These are phyloP conservation scores for Cucumis cinereus DNA, from an alignment of 306 rosid genomes.

Conservation along the genomic window DNA sequence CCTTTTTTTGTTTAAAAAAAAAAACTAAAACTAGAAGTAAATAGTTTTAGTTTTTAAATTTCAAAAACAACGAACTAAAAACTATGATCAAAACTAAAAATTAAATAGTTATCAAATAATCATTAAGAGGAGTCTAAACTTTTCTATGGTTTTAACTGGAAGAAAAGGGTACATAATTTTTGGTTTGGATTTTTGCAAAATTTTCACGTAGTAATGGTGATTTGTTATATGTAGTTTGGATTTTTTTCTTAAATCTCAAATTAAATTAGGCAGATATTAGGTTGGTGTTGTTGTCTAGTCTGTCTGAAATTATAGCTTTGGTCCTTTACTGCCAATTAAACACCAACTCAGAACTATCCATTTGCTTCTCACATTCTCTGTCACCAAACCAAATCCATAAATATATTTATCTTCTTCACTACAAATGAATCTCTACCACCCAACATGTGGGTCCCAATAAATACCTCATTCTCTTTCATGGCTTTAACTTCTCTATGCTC, in stretches of 20 bases:
- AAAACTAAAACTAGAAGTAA: no score
- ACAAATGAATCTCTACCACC: slow-evolving; percentile 29
- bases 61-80: no score
- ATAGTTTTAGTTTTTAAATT: no score
- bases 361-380: slow-evolving; percentile 10
- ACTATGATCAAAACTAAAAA: no score
- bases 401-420: slow-evolving; percentile 8
- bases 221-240: background rate
- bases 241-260: background rate
- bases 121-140: no score
- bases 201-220: background rate
- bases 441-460: slow-evolving; percentile 65
- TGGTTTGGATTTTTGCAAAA: background rate
- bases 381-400: slow-evolving; percentile 8
- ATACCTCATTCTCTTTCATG: slow-evolving; percentile 20
- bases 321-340: background rate
- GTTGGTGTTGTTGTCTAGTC: slow-evolving; percentile 1
- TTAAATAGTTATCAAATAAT: no score
- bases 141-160: no score
- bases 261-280: slow-evolving; percentile 8
- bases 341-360: background rate
- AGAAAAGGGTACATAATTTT: background rate
- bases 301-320: background rate
- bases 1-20: no score
- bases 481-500: slow-evolving; percentile 21